Evolutionary conservation across 805 yeast species (phyloP), one percentile per base, ranked within the genome.

Genomic region (Candida tibetensis): DNA sequence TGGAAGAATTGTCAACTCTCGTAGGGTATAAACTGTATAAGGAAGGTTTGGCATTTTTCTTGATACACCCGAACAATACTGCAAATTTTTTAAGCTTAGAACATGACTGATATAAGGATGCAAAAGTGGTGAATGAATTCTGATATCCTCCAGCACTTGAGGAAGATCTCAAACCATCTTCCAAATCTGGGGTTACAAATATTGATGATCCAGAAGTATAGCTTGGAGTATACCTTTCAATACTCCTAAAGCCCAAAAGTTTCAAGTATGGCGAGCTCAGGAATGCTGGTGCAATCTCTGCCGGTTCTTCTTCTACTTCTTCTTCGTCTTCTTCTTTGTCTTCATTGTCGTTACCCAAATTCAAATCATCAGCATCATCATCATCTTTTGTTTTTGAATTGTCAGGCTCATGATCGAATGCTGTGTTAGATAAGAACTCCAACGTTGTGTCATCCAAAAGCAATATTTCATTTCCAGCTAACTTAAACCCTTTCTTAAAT

Each of bases 21-120:
- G 84, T 74, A 0, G 95, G 84, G 23, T 79, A 64, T 40, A 89
- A 48, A 1, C 82, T 77, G 50, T 72, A 80, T 30, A 85, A 44
- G 3, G 62, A 44, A 0, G 95, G 93, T 23, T 70, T 54, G 0
- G 85, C 57, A 34, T 71, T 71, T 31, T 58, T 62, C 40, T 81
- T 74, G 5, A 71, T 49, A 49, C 79, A 77, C 1, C 95, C 91
- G 80, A 88, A 87, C 3, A 85, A 74, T 5, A 91, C 60, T 0
- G 85, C 93, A 49, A 74, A 79, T 49, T 75, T 74, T 2, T 69
- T 52, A 28, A 72, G 64, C 32, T 69, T 69, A 4, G 62, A 54
- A 60, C 93, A 60, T 2, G 81, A 71, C 40, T 77, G 79, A 52
- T 78, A 85, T 9, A 91, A 59, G 0, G 89, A 74, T 1, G 85